phyloP scores from a whole-genome alignment of 805 yeast species.

The Yamadazyma olivae region DNA sequence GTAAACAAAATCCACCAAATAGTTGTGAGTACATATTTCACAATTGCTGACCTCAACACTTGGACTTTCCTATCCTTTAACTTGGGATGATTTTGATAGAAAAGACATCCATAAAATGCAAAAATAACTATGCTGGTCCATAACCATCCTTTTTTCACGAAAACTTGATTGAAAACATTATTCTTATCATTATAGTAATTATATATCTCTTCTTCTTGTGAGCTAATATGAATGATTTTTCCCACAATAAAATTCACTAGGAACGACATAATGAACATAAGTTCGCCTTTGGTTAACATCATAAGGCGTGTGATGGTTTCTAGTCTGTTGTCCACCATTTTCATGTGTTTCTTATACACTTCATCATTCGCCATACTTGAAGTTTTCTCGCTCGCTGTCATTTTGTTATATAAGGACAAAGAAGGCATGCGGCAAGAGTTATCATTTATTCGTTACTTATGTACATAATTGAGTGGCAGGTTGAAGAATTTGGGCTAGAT shows the following conservation, averaged over 20 bases:
- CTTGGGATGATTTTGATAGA: constrained; percentile 9
- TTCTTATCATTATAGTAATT: constrained; percentile 58
- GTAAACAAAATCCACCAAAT: constrained; percentile 84
- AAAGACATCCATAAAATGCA: constrained; percentile 22
- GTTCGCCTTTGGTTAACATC: constrained; percentile 17
- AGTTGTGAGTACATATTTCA: constrained; percentile 55
- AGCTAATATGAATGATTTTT: constrained; percentile 42
- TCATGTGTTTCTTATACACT: constrained; percentile 3
- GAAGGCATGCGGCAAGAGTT: too few species aligned
- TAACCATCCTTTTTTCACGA: constrained; percentile 90
- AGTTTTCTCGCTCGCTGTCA: too few species aligned
- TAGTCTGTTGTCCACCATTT: constrained; percentile 1
- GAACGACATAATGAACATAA: constrained; percentile 30
- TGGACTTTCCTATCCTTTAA: constrained; percentile 5
- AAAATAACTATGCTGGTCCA: constrained; percentile 60
- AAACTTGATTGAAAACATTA: constrained; percentile 65
- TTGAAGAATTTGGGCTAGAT: too few species aligned
- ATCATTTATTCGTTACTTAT: too few species aligned
- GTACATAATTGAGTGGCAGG: too few species aligned
- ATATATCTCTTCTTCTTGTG: constrained; percentile 45
- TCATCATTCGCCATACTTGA: constrained; percentile 3
- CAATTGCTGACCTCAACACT: constrained; percentile 17
- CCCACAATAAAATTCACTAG: constrained; percentile 46
- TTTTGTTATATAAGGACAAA: background rate
- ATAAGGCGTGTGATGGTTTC: background rate